Evolutionary conservation across 2,329 filamentous ascomycete genomes (phyloP), one percentile per base, ranked within the genome.

Genomic region (Zopfia rhizophila): DNA sequence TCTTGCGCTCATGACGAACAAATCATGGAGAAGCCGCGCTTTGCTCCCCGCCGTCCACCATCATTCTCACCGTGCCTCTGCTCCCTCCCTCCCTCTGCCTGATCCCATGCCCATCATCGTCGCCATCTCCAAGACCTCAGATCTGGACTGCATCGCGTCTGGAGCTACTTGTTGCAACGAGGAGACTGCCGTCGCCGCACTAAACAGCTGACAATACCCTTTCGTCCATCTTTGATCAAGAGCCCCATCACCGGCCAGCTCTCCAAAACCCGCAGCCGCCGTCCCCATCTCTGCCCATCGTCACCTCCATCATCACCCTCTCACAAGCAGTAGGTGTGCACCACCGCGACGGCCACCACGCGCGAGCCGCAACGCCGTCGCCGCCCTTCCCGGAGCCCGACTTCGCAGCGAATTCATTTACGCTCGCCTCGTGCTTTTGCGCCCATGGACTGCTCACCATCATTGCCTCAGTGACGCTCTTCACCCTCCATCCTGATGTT

Each of bases 191-290:
- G 57, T 45, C 36, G 54, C 53, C 55, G 60, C 58, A 62, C 56
- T 60, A 60, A 55, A 50, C 43, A 54, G 61, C 59, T 61, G 61
- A 63, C 59, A 27, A 50, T 36, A 51, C 53, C 18, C 48, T 41
- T 39, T 41, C 49, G 42, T 52, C 49, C 35, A 28, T 55, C 33
- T 31, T 8, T 44, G 39, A 53, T 58, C 47, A 44, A 51, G 48
- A 45, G 45, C 31, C 22, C 24, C 30, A 32, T 17, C 45, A 11
- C 37, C 23, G 37, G 38, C 23, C 53, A 27, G 28, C 51, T 55
- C 48, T 52, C 52, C 51, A 42, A 39, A 52, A 6, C 30, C 30
- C n/a, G n/a, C 47, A 24, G 19, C 45, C 8, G 38, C 38, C 39
- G 24, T 28, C 30, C 41, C 36, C 32, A 19, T 40, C 22, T 45